Evolutionary conservation across 352 stramenopile genomes (phyloP).

Genomic region (Saprolegnia diclina): DNA sequence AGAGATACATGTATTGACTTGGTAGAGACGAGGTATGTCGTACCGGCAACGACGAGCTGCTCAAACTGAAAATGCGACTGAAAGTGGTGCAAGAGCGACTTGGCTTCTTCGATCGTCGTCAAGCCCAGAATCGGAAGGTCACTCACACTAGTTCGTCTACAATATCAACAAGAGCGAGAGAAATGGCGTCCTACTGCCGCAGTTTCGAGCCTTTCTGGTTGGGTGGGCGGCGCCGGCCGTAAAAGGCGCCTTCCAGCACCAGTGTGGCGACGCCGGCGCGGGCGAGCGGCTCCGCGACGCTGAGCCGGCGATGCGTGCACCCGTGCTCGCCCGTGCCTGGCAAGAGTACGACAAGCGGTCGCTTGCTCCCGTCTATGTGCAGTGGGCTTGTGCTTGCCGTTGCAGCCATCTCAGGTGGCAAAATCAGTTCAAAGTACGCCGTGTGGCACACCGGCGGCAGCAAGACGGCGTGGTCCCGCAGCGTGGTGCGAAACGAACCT

Average conservation of each 20-base stretch:
- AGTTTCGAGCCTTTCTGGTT: conserved; percentile 74
- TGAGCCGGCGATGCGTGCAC: conserved; percentile 61
- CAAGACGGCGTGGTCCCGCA: conserved; percentile 49
- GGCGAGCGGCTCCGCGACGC: conserved; percentile 58
- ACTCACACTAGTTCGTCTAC: conserved; percentile 38
- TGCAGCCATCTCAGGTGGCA: background rate
- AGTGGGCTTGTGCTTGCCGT: too few species aligned
- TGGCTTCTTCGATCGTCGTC: conserved; percentile 78
- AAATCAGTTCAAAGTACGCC: conserved; percentile 58
- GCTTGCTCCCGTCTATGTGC: conserved; percentile 15
- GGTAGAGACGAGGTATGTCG: too few species aligned
- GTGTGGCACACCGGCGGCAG: conserved; percentile 51
- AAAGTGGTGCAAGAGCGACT: conserved; percentile 66
- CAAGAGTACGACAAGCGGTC: conserved; percentile 44
- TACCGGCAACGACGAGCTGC: conserved; percentile 54
- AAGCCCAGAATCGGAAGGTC: conserved; percentile 68
- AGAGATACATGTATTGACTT: background rate
- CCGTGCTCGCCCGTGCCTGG: conserved; percentile 71
- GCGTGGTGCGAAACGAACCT: conserved; percentile 51
- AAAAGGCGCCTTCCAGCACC: conserved; percentile 75
- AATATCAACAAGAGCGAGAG: background rate
- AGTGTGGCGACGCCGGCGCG: conserved; percentile 54
- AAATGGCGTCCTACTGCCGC: conserved; percentile 34
- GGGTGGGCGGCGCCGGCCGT: conserved; percentile 54
- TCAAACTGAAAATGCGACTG: conserved; percentile 44